Base-by-base conservation (phyloP, 257 asterid species). In the Jacaranda mimosifolia region DNA sequence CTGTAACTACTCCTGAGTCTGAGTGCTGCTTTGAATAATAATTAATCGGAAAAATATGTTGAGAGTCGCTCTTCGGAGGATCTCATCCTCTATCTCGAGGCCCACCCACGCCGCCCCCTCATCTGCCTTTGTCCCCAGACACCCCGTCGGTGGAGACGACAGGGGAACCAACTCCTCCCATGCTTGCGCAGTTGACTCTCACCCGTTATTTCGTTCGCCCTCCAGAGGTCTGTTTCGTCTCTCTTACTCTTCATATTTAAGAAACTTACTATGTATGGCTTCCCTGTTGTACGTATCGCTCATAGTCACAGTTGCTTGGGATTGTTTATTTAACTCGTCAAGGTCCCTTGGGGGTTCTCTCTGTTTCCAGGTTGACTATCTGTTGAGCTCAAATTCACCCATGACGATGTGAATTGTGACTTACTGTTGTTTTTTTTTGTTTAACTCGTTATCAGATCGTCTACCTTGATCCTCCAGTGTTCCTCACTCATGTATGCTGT, bases 31-130 rank as follows among this genome's bases (percentile, higher is more conserved):
- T 46, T 19, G 59, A 21, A 3, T 49, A 58, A 70, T 7, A 52
- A 15, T 10, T 13, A 26, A 14, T 63, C 67, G 60, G 79, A 80
- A 17, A 73, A 26, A 26, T 26, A 88, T 85, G 94, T 74, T 89
- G 59, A 79, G 90, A 73, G 63, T 83, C 42, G 89, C 89, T 53
- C 78, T 86, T 71, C 85, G 89, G 79, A 85, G 87, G 91, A 78
- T 85, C 4, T 85, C 89, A 60, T 72, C 85, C 60, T 77, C 70
- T 43, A 32, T 86, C 39, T 42, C 81, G 77, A 66, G 84, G 80
- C 81, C 83, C 13, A n/a, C 79, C 51, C 78, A 45, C 65, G 66
- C 83, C 38, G 80, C 89, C 39, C 39, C 86, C 21, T 13, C 58
- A 11, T 21, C 84, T 43, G 32, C 81, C 75, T 6, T 58, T 70